phyloP scores from a whole-genome alignment of 306 rosid species.

The Quercus variabilis region DNA sequence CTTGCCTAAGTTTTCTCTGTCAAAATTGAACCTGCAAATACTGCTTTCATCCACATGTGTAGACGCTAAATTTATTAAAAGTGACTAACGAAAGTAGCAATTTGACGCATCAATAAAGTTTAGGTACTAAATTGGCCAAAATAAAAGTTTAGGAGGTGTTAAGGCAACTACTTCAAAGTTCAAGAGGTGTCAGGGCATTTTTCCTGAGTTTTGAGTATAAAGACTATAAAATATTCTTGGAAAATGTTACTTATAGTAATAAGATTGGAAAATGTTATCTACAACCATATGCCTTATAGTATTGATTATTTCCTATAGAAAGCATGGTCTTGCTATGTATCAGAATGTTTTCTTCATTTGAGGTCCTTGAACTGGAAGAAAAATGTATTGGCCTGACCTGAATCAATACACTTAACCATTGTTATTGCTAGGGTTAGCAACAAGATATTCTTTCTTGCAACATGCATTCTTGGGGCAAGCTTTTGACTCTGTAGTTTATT shows the following conservation, averaged over 20 bases:
- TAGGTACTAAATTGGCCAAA: no score
- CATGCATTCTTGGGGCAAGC: background rate
- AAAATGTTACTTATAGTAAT: no score
- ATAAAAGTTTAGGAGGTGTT: no score
- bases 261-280: background rate
- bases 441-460: background rate
- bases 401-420: background rate
- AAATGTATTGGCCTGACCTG: background rate
- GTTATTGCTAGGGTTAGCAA: background rate
- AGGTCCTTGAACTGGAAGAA: slow-evolving; percentile 2
- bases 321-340: background rate
- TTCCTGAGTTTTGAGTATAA: background rate
- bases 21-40: no score
- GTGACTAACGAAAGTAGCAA: no score
- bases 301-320: background rate
- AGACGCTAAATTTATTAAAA: no score
- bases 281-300: background rate
- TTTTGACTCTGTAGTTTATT: background rate
- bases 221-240: background rate
- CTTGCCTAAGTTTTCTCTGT: no score
- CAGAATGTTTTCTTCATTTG: background rate
- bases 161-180: no score
- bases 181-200: no score
- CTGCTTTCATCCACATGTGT: no score
- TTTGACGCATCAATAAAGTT: no score